A percentile compares a stretch with the other conserved stretches of the same genome.
Evolutionary conservation across 2,329 filamentous ascomycete genomes (phyloP).

Genomic region (Niveomyces coronatus): DNA sequence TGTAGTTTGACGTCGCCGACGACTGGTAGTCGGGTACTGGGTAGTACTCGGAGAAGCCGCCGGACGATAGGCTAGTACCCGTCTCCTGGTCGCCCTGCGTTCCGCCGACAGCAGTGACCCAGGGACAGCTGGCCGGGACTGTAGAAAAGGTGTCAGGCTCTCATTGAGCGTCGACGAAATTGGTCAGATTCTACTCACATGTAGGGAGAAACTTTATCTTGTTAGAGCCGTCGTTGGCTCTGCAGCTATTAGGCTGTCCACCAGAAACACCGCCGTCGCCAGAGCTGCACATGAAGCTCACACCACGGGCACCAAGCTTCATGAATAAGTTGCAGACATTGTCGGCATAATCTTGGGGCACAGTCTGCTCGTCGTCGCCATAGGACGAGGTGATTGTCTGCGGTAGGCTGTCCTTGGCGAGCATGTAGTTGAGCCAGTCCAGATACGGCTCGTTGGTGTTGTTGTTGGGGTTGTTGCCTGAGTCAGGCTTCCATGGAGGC

Average conservation of each 20-base stretch:
- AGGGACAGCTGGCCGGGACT: conserved; percentile 3
- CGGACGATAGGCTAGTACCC: neutral
- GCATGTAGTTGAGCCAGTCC: conserved; percentile 2
- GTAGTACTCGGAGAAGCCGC: conserved; percentile 27
- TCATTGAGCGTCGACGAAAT: no score
- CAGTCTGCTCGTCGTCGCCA: conserved; percentile 3
- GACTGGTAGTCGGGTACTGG: conserved; percentile 19
- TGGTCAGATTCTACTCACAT: no score
- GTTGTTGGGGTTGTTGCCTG: neutral
- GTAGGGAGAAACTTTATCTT: conserved; percentile 2
- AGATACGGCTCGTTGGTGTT: conserved; percentile 7
- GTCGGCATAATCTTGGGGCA: conserved; percentile 2
- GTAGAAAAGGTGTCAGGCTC: no score
- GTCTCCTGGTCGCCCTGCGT: neutral
- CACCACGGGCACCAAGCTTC: conserved; percentile 4
- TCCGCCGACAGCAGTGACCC: conserved; percentile 3
- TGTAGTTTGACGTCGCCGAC: conserved; percentile 16
- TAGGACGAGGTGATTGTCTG: conserved; percentile 2
- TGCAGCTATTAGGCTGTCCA: neutral
- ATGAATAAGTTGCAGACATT: conserved; percentile 2
- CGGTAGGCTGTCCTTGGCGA: neutral
- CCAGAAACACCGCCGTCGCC: conserved; percentile 3
- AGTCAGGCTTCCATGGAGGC: neutral
- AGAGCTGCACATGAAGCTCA: neutral
- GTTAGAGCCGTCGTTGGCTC: no score